phyloP scores from a whole-genome alignment of 495 filamentous ascomycete genomes.

The Cladorrhinum samala region DNA sequence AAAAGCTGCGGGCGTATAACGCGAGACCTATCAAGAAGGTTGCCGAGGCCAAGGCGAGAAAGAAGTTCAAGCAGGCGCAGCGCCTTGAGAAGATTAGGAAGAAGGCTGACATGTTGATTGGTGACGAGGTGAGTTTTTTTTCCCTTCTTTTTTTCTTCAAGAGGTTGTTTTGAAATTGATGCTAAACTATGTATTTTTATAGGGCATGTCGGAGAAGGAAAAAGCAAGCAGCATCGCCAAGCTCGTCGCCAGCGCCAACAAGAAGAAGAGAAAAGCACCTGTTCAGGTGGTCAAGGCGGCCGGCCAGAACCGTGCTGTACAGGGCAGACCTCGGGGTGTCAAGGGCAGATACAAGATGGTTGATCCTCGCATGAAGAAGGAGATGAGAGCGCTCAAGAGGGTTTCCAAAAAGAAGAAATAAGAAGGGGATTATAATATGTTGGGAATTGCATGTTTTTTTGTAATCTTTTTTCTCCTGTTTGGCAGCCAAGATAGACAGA shows the following conservation, averaged over 20 bases:
- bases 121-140: slow-evolving; percentile 55
- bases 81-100: slow-evolving; percentile 87
- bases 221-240: slow-evolving; percentile 80
- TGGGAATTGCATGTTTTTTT: background rate
- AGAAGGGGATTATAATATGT: background rate
- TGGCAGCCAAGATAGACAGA: background rate
- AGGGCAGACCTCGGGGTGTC: slow-evolving; percentile 50
- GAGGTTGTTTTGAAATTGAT: background rate
- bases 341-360: slow-evolving; percentile 99
- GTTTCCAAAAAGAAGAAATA: slow-evolving; percentile 39
- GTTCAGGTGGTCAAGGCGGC: slow-evolving; percentile 87
- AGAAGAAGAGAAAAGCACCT: slow-evolving; percentile 76
- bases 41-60: slow-evolving; percentile 86
- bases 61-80: slow-evolving; percentile 93
- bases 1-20: slow-evolving; percentile 89
- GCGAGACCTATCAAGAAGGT: slow-evolving; percentile 99
- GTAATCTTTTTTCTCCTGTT: background rate
- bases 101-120: slow-evolving; percentile 81
- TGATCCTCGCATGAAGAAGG: slow-evolving; percentile 95
- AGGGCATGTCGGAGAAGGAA: slow-evolving; percentile 83
- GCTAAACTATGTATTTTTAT: background rate
- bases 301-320: slow-evolving; percentile 76
- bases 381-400: slow-evolving; percentile 86
- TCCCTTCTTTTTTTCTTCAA: background rate
- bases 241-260: slow-evolving; percentile 76